Evolutionary conservation across 2,329 filamentous ascomycete genomes (phyloP).

Genomic region (Scedosporium aurantiacum): DNA sequence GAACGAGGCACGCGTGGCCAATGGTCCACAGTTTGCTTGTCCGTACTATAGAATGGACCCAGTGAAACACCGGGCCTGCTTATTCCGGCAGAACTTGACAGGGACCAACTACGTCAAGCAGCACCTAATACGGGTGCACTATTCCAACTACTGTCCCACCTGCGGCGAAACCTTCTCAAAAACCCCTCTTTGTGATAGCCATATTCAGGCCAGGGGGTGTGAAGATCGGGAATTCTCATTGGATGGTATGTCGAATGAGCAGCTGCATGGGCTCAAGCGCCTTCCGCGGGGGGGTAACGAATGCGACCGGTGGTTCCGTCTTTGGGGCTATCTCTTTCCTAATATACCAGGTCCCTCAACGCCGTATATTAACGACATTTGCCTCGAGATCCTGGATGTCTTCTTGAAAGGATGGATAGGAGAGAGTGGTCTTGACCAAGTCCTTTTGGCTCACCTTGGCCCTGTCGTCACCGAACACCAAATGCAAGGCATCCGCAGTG

Average conservation of each 20-base stretch:
- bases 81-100: background rate
- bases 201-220: background rate
- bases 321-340: slow-evolving; percentile 1
- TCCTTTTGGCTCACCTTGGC: background rate
- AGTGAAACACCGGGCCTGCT: background rate
- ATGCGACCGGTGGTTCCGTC: background rate
- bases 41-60: background rate
- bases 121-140: background rate
- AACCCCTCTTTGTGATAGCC: background rate
- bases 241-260: background rate
- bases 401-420: background rate
- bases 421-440: background rate
- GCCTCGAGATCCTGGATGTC: background rate
- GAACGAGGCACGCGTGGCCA: background rate
- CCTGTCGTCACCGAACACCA: background rate
- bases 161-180: background rate
- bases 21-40: background rate
- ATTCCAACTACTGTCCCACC: background rate
- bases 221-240: background rate
- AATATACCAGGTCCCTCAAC: background rate
- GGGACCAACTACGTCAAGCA: background rate
- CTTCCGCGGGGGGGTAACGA: background rate
- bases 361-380: background rate
- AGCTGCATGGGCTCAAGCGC: background rate
- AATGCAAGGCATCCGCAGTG: background rate